phyloP scores from a whole-genome alignment of 257 asterid genomes.

The Solanum megistacrolobum region DNA sequence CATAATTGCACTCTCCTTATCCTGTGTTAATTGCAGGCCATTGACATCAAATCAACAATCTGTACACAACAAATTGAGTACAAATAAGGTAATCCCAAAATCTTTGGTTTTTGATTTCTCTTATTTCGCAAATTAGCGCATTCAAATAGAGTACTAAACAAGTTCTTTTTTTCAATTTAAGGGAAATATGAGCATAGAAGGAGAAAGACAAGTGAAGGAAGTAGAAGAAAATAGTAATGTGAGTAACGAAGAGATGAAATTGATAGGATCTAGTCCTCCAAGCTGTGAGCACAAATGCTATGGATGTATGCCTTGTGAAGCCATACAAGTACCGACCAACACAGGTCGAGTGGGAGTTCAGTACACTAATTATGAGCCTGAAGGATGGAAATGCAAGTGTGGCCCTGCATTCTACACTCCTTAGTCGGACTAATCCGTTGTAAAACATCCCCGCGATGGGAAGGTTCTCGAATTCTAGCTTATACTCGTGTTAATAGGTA shows the following conservation, averaged over 20 bases:
- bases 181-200: not conserved
- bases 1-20: slow-evolving; percentile 21
- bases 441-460: not conserved
- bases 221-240: not conserved
- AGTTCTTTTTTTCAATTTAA: not conserved
- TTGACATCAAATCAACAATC: slow-evolving; percentile 15
- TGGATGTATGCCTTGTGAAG: slow-evolving; percentile 85
- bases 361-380: slow-evolving; percentile 85
- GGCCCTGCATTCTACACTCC: slow-evolving; percentile 69
- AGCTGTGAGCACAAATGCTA: slow-evolving; percentile 73
- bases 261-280: slow-evolving; percentile 74
- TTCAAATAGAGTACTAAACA: not conserved
- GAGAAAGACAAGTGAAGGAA: not conserved
- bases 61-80: not conserved
- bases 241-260: slow-evolving; percentile 15
- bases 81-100: slow-evolving; percentile 19
- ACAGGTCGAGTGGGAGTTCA: slow-evolving; percentile 29
- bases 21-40: slow-evolving; percentile 26
- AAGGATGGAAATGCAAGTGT: slow-evolving; percentile 98
- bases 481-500: not conserved
- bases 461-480: not conserved
- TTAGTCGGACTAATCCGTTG: not conserved
- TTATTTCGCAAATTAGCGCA: not conserved
- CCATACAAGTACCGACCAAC: slow-evolving; percentile 78
- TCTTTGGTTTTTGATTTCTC: not conserved